Evolutionary conservation across 768 basidiomycete genomes (phyloP).

Genomic region (Russula compacta): DNA sequence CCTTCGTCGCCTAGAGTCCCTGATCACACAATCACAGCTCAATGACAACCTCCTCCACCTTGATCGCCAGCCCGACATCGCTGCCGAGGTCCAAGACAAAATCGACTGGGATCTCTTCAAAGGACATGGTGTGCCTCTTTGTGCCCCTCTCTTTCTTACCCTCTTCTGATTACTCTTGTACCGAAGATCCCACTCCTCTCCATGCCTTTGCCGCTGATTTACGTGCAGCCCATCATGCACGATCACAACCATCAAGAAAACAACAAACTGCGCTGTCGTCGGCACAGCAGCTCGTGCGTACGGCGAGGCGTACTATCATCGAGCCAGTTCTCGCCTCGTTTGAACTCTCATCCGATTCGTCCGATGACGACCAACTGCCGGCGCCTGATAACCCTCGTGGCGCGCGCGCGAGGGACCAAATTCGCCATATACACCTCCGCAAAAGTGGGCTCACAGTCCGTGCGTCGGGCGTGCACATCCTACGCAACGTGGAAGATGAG

Average conservation of each 20-base stretch:
- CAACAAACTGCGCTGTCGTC: slow-evolving; percentile 42
- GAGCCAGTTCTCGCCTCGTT: slow-evolving; percentile 34
- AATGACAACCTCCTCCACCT: slow-evolving; percentile 29
- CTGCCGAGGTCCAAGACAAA: slow-evolving; percentile 36
- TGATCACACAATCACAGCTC: slow-evolving; percentile 24
- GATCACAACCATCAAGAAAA: slow-evolving; percentile 30
- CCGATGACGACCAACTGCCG: slow-evolving; percentile 29
- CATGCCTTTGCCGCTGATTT: slow-evolving; percentile 36
- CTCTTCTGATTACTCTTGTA: neutral
- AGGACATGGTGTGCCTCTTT: slow-evolving; percentile 36
- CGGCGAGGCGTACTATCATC: slow-evolving; percentile 41
- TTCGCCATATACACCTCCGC: slow-evolving; percentile 47
- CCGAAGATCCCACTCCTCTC: slow-evolving; percentile 46
- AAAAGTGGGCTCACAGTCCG: slow-evolving; percentile 22
- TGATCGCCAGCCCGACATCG: slow-evolving; percentile 38
- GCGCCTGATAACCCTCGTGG: slow-evolving; percentile 34
- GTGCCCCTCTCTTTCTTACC: slow-evolving; percentile 14
- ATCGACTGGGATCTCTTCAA: slow-evolving; percentile 59
- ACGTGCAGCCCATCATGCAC: slow-evolving; percentile 30
- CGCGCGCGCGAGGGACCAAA: slow-evolving; percentile 42
- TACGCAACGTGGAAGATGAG: slow-evolving; percentile 51
- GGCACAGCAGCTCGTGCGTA: slow-evolving; percentile 50
- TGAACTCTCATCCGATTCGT: slow-evolving; percentile 30
- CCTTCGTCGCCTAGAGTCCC: slow-evolving; percentile 8
- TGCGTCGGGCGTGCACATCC: slow-evolving; percentile 40